Evolutionary conservation across 768 basidiomycete genomes (phyloP).

Genomic region (Termitomyces sp.): DNA sequence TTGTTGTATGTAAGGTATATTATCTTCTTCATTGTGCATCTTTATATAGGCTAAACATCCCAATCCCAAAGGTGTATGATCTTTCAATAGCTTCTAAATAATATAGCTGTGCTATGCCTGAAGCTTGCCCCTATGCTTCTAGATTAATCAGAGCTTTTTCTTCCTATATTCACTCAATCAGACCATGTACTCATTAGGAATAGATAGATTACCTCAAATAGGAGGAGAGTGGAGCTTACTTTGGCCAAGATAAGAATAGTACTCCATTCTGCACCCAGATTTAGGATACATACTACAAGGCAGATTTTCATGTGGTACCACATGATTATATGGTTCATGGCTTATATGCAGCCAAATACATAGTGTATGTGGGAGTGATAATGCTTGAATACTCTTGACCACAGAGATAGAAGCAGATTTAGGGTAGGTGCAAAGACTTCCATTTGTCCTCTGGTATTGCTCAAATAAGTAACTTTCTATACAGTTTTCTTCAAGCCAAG

Average conservation of each 20-base stretch:
- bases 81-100: constrained; percentile 65
- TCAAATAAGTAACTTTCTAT: too few species aligned
- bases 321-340: neutral
- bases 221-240: neutral
- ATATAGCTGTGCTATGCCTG: constrained; percentile 40
- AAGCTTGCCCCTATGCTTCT: constrained; percentile 21
- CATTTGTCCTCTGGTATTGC: too few species aligned
- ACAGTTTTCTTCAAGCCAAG: too few species aligned
- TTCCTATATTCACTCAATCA: constrained; percentile 61
- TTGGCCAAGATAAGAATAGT: too few species aligned
- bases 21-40: neutral
- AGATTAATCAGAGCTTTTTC: constrained; percentile 43
- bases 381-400: neutral
- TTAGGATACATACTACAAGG: neutral
- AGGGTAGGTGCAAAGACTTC: too few species aligned
- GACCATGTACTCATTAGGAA: constrained; percentile 68
- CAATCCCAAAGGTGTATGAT: constrained; percentile 34
- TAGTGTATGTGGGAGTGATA: neutral
- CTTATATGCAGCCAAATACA: neutral
- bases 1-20: neutral
- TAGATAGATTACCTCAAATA: constrained; percentile 89
- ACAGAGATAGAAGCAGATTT: too few species aligned
- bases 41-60: too few species aligned
- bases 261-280: neutral
- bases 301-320: neutral